phyloP scores from a whole-genome alignment of 2,329 filamentous ascomycete genomes.

The Stagonosporopsis chrysanthemi region DNA sequence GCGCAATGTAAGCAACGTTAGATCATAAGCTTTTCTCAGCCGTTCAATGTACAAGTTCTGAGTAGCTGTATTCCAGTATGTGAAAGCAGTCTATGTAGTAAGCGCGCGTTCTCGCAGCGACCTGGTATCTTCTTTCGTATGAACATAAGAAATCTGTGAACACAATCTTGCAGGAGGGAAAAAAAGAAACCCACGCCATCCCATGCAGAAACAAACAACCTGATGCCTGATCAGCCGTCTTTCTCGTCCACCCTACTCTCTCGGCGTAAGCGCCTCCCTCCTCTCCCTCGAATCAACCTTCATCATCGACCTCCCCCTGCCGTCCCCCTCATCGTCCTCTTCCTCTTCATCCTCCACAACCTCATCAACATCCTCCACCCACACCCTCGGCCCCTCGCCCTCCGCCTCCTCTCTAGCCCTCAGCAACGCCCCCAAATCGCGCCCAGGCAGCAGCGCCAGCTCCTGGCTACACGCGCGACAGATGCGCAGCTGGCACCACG shows the following conservation, averaged over 20 bases:
- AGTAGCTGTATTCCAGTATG: not conserved
- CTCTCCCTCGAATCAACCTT: constrained; percentile 10
- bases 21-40: not conserved
- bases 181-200: not conserved
- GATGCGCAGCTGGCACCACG: constrained; percentile 48
- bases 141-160: constrained; percentile 5
- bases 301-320: constrained; percentile 3
- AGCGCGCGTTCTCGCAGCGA: constrained; percentile 11
- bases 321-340: not conserved
- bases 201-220: not conserved
- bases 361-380: constrained; percentile 19
- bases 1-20: not conserved
- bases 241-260: not conserved
- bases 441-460: constrained; percentile 28
- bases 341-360: not conserved
- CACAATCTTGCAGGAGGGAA: not conserved
- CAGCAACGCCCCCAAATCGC: constrained; percentile 30
- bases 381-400: not conserved
- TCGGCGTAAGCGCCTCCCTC: not conserved
- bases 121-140: constrained; percentile 18
- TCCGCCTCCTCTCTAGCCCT: constrained; percentile 11
- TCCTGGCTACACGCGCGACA: constrained; percentile 41
- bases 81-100: constrained; percentile 5
- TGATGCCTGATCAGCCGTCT: not conserved
- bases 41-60: not conserved